These are phyloP conservation scores for Stephania japonica DNA, from an alignment of 164 flowering plant species.

Conservation along the genomic window DNA sequence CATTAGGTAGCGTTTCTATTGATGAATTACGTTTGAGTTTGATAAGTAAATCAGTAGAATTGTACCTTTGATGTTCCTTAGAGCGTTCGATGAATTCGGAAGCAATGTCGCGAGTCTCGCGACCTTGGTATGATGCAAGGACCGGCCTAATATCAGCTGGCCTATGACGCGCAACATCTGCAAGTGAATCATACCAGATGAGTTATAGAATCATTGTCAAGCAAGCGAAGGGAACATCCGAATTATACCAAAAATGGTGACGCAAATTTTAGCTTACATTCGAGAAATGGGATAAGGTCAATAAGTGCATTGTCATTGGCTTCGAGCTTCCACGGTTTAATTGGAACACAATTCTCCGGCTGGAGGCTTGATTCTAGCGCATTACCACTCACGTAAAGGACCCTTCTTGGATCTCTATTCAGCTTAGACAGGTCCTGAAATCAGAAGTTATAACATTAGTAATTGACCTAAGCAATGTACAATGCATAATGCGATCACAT, in stretches of 20 bases:
- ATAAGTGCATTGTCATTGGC: constrained; percentile 66
- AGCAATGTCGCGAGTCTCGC: constrained; percentile 61
- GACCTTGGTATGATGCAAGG: constrained; percentile 69
- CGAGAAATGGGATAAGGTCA: constrained; percentile 88
- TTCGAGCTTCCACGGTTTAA: constrained; percentile 79
- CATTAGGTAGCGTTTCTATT: not conserved
- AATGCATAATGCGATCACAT: not conserved
- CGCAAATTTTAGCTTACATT: constrained; percentile 42
- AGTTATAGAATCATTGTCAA: not conserved
- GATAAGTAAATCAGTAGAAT: not conserved
- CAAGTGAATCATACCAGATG: constrained; percentile 5
- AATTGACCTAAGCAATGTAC: not conserved
- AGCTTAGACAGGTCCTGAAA: constrained; percentile 80
- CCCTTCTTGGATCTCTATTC: constrained; percentile 72
- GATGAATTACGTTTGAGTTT: too few relatives aligned
- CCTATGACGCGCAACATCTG: constrained; percentile 71
- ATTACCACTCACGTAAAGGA: constrained; percentile 77
- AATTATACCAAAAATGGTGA: not conserved
- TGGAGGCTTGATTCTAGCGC: constrained; percentile 75
- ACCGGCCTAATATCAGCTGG: constrained; percentile 88
- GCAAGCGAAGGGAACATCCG: not conserved
- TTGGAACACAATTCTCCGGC: constrained; percentile 66
- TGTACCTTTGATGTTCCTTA: constrained; percentile 69
- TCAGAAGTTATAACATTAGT: constrained; percentile 1
- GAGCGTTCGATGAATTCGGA: constrained; percentile 81